These are phyloP conservation scores for Colletotrichum incanum DNA, from an alignment of 2,329 filamentous ascomycete genomes.

Conservation along the genomic window DNA sequence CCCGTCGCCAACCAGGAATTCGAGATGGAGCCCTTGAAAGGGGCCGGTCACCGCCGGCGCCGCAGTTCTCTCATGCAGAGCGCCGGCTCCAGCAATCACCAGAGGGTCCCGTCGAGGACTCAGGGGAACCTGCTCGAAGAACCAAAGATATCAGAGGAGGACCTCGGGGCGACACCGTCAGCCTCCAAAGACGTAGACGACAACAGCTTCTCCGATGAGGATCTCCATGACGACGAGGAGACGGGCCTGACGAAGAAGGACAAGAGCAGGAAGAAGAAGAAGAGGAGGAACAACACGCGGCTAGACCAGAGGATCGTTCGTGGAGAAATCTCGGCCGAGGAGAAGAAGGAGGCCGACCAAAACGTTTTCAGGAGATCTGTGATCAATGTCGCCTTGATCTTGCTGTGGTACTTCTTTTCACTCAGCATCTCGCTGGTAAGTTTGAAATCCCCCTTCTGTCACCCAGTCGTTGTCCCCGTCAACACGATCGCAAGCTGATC, in stretches of 20 bases:
- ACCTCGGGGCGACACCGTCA: slow-evolving; percentile 43
- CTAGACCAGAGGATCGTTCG: slow-evolving; percentile 79
- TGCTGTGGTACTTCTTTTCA: slow-evolving; percentile 91
- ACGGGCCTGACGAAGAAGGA: slow-evolving; percentile 85
- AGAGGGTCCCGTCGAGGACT: slow-evolving; percentile 49
- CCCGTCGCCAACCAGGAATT: slow-evolving; percentile 57
- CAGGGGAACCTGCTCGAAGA: slow-evolving; percentile 56
- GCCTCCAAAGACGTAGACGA: slow-evolving; percentile 56
- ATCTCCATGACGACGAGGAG: slow-evolving; percentile 89
- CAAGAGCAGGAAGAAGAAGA: slow-evolving; percentile 76
- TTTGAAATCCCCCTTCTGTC: slow-evolving; percentile 43
- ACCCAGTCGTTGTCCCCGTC: slow-evolving; percentile 17
- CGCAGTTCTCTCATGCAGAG: slow-evolving; percentile 69
- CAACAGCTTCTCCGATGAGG: slow-evolving; percentile 78
- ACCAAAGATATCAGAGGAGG: slow-evolving; percentile 64
- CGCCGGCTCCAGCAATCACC: slow-evolving; percentile 46
- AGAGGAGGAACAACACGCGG: slow-evolving; percentile 77
- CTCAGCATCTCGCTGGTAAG: slow-evolving; percentile 91
- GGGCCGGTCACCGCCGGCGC: slow-evolving; percentile 68
- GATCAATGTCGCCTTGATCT: slow-evolving; percentile 86
- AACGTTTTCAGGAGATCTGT: slow-evolving; percentile 78
- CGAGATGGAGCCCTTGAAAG: slow-evolving; percentile 69
- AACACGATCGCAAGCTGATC: slow-evolving; percentile 46
- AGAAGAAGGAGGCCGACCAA: slow-evolving; percentile 83
- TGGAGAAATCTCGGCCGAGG: slow-evolving; percentile 75